A percentile compares a stretch with the other conserved stretches of the same genome.
phyloP scores from a whole-genome alignment of 1,284 basidiomycete species.

The Puccinia horiana region DNA sequence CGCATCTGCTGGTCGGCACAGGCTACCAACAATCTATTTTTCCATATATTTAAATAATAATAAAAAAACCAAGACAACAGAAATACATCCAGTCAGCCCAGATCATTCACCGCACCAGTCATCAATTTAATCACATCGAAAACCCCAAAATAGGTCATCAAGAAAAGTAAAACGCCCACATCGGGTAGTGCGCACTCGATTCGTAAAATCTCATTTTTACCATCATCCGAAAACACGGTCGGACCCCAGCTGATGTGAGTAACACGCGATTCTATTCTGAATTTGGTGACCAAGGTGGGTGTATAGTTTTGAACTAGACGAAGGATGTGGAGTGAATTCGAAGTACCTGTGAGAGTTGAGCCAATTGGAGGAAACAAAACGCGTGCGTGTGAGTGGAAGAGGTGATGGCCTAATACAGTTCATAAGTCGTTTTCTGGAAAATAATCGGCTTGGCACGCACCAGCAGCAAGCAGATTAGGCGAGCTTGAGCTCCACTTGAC shows the following conservation, averaged over 20 bases:
- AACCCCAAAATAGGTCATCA: neutral
- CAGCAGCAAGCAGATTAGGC: constrained; percentile 24
- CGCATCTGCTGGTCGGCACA: constrained; percentile 40
- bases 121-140: neutral
- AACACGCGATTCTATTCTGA: constrained; percentile 19
- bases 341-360: constrained; percentile 26
- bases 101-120: neutral
- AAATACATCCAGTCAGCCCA: neutral
- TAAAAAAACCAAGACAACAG: neutral
- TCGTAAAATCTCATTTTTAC: constrained; percentile 15
- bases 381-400: too few relatives aligned
- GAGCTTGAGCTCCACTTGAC: constrained; percentile 36
- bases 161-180: constrained; percentile 22
- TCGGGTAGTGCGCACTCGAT: constrained; percentile 40
- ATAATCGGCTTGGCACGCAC: neutral
- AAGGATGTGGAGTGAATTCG: constrained; percentile 34
- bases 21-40: constrained; percentile 30
- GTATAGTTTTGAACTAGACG: constrained; percentile 20
- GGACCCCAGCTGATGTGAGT: constrained; percentile 41
- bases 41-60: neutral
- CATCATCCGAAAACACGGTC: constrained; percentile 4
- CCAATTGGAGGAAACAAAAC: neutral
- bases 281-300: constrained; percentile 12
- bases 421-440: too few relatives aligned
- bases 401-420: too few relatives aligned